Evolutionary conservation across 768 basidiomycete species (phyloP).

Genomic region (Fomitopsis serialis): DNA sequence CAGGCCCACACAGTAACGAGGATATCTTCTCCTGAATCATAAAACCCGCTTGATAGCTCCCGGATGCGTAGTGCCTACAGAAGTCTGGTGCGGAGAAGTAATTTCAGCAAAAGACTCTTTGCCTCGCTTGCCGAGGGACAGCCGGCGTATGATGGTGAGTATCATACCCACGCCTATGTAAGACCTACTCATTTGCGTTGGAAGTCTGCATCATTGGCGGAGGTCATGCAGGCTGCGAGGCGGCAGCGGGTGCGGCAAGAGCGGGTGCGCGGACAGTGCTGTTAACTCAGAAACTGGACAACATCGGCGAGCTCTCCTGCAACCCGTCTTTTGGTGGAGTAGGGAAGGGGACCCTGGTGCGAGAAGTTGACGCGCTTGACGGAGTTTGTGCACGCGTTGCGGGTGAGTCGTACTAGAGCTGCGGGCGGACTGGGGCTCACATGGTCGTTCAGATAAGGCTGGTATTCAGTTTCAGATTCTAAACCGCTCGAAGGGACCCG

Average conservation of each 20-base stretch:
- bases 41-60: too few relatives aligned
- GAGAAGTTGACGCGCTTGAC: conserved; percentile 87
- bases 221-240: conserved; percentile 92
- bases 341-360: conserved; percentile 88
- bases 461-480: conserved; percentile 87
- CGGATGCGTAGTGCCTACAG: too few relatives aligned
- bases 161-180: background rate
- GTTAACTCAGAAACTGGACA: conserved; percentile 77
- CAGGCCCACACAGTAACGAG: too few relatives aligned
- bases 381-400: conserved; percentile 81
- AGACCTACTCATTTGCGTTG: background rate
- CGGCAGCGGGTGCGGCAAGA: conserved; percentile 80
- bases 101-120: background rate
- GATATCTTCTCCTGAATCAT: too few relatives aligned
- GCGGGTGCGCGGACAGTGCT: conserved; percentile 78
- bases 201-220: conserved; percentile 84
- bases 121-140: background rate
- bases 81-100: background rate
- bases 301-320: conserved; percentile 81
- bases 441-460: conserved; percentile 56
- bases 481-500: conserved; percentile 81
- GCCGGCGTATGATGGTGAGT: conserved; percentile 15
- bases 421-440: background rate
- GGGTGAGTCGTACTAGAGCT: conserved; percentile 29
- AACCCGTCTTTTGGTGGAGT: conserved; percentile 92